Evolutionary conservation across 2,329 filamentous ascomycete genomes (phyloP), one percentile per base, ranked within the genome.

Genomic region (Leptographium galeiforme): DNA sequence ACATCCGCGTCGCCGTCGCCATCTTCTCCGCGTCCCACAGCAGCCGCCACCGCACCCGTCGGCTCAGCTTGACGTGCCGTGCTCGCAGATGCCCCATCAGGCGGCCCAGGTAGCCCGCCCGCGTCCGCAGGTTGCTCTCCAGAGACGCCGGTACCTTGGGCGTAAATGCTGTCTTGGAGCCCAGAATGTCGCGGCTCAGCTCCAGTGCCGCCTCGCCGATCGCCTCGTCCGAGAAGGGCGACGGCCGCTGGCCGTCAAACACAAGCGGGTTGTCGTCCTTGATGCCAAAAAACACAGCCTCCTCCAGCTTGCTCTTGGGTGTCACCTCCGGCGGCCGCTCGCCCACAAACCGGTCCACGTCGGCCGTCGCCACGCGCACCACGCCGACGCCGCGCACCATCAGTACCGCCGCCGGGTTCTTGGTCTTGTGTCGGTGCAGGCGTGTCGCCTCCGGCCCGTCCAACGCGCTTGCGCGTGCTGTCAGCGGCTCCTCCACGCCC

Each of bases 21-120:
- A 97, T 78, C 67, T 90, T 95, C 66, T 98, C 93, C 0, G 91
- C 91, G 62, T 91, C 83, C 74, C 83, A 87, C n/a, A 98, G 72
- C 36, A 98, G 69, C 57, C 78, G 76, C 89, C 90, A 97, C 60
- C 82, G 82, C 1, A 83, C 83, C 30, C 70, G 71, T 43, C 81
- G 78, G 58, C 85, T 80, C 7, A 97, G 66, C 3, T 79, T 72
- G 32, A 81, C 74, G 56, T 82, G 82, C 36, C 84, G 81, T 7
- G 76, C 75, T 57, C 78, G 76, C 13, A 97, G 70, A 59, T 93
- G 82, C 2, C 74, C 70, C 52, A 88, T 87, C 51, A 98, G 75
- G 53, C 86, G 83, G 57, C 83, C 78, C 45, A 97, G 70, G 32
- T 89, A 89, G 52, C 79, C 77, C 16, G 84, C 79, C 51, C 91